Base-by-base conservation (phyloP, 2,329 filamentous ascomycete genomes). In the Fusarium nanum region DNA sequence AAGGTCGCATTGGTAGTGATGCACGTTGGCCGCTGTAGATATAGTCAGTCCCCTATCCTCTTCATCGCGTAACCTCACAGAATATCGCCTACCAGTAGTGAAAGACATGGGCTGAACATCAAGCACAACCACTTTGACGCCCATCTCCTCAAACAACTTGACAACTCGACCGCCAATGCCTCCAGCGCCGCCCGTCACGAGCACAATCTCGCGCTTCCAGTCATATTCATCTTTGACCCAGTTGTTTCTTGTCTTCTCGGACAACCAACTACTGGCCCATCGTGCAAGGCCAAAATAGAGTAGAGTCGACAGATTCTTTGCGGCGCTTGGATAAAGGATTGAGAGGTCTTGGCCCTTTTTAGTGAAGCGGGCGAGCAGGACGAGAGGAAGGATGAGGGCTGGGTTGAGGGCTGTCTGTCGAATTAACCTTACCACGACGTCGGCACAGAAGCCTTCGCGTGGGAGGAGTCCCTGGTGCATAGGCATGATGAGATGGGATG, bases 151-250 rank as follows among this genome's bases (percentile, higher is more conserved):
- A n/a, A 96, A 82, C 56, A 90, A 78, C 68, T 85, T 83, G 16
- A 91, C 91, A 5, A 93, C 84, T 40, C 86, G 81, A 22, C 86
- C 87, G 16, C 92, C 92, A 74, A 95, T 93, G 0, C 92, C 92
- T 59, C 88, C 88, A 44, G 90, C 89, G 10, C 92, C 92, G 10
- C 93, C 92, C 0, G 92, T 94, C 22, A 94, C 85, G 45, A 94
- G 82, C 5, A 92, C 89, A 53, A 94, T 84, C 80, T 94, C 92
- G 54, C 84, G 85, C 23, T 83, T 80, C 90, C 91, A 93, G 76
- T 89, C 84, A 79, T 90, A 91, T 42, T 76, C 79, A 65, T 81
- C 78, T 34, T 73, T 47, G 22, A 75, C 68, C 78, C 79, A 80
- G 50, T 81, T 80, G 67, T 81, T 80, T 60, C 75, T 75, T 27